A percentile compares a stretch with the other conserved stretches of the same genome.
phyloP scores from a whole-genome alignment of 495 filamentous ascomycete species.

The Neurospora tetrasperma region DNA sequence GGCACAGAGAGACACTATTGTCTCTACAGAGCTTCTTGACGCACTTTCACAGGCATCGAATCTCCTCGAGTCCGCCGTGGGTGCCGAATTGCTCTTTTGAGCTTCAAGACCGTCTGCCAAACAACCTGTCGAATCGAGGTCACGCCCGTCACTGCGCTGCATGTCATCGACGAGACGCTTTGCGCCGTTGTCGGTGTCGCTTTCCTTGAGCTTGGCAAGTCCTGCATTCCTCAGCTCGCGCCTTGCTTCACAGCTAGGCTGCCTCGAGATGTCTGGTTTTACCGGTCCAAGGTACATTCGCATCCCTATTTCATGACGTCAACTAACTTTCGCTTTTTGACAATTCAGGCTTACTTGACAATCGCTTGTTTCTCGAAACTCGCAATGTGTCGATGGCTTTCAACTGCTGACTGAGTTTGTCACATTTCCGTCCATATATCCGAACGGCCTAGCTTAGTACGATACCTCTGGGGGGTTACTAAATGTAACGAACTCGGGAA shows the following conservation, averaged over 20 bases:
- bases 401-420: neutral
- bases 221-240: neutral
- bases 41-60: neutral
- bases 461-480: no score
- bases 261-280: neutral
- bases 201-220: neutral
- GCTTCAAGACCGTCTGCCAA: neutral
- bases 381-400: neutral
- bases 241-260: neutral
- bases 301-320: neutral
- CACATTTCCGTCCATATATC: no score
- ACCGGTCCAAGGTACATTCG: neutral
- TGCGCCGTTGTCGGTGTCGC: neutral
- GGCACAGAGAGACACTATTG: neutral
- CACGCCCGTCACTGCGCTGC: neutral
- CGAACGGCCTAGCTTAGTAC: no score
- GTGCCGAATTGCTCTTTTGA: neutral
- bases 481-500: no score
- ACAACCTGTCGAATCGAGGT: neutral
- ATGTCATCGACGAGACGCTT: neutral
- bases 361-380: no score
- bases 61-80: neutral
- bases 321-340: neutral
- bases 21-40: neutral
- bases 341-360: neutral